phyloP scores from a whole-genome alignment of 2,329 filamentous ascomycete species.

The Penicillium sp. region DNA sequence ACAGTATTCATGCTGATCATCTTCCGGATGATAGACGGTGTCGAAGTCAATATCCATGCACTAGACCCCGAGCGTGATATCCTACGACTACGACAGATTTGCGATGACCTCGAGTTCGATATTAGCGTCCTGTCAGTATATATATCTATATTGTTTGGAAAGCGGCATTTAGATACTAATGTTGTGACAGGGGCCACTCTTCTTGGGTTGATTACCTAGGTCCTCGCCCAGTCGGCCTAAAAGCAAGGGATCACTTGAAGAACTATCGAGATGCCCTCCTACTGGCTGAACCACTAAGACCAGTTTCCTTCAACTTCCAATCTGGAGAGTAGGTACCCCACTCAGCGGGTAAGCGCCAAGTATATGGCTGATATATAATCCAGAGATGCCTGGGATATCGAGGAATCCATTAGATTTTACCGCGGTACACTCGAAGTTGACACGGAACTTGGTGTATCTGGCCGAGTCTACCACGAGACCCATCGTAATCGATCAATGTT shows the following conservation, averaged over 20 bases:
- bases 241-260: constrained; percentile 13
- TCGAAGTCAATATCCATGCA: constrained; percentile 20
- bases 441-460: constrained; percentile 30
- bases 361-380: neutral
- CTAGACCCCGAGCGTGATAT: constrained; percentile 7
- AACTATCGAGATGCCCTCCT: constrained; percentile 18
- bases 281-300: constrained; percentile 8
- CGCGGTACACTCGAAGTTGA: constrained; percentile 31
- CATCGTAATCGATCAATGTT: constrained; percentile 36
- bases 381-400: constrained; percentile 34
- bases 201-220: constrained; percentile 21
- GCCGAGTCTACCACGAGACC: constrained; percentile 35
- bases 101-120: constrained; percentile 19
- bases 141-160: too few species aligned
- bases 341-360: too few species aligned
- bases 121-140: constrained; percentile 19
- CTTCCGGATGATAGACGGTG: constrained; percentile 9
- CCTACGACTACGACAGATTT: constrained; percentile 9
- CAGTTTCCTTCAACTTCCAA: constrained; percentile 22
- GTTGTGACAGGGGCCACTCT: constrained; percentile 11
- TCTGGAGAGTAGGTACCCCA: constrained; percentile 17
- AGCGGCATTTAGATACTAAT: neutral
- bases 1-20: neutral
- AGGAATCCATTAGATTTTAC: constrained; percentile 37
- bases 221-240: constrained; percentile 16